phyloP scores from a whole-genome alignment of 2,329 filamentous ascomycete genomes.

The Teratosphaeria gauchensis region DNA sequence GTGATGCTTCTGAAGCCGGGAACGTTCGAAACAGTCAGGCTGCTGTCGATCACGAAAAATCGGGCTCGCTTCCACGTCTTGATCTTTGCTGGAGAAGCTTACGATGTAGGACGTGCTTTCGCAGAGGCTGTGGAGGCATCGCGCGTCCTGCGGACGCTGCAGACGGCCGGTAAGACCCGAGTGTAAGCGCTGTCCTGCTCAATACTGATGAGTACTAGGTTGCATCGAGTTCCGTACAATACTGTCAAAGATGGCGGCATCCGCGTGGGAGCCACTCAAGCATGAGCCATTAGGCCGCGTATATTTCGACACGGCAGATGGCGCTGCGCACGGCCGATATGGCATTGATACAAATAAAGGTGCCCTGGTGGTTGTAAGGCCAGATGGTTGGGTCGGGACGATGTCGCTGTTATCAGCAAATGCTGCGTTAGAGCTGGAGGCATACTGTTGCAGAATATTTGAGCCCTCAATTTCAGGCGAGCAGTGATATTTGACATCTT shows the following conservation, averaged over 20 bases:
- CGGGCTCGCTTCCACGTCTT: conserved; percentile 33
- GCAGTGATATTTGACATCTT: too few species aligned
- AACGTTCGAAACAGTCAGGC: conserved; percentile 33
- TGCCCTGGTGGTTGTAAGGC: conserved; percentile 9
- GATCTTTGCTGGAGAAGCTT: conserved; percentile 32
- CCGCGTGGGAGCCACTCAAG: conserved; percentile 23
- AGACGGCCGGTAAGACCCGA: conserved; percentile 4
- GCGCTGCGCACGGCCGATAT: conserved; percentile 9
- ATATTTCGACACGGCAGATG: conserved; percentile 8
- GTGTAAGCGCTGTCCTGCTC: neutral
- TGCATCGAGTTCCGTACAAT: conserved; percentile 22
- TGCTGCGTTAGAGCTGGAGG: conserved; percentile 3
- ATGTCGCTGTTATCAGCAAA: conserved; percentile 1
- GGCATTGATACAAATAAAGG: conserved; percentile 3
- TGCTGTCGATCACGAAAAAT: conserved; percentile 39
- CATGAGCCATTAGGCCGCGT: conserved; percentile 16
- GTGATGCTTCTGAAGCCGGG: conserved; percentile 37
- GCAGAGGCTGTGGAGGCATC: neutral
- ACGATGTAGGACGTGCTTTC: conserved; percentile 5
- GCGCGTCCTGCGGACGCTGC: conserved; percentile 4
- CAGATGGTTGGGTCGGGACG: conserved; percentile 14
- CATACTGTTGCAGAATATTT: conserved; percentile 5
- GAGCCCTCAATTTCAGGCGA: neutral
- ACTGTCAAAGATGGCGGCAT: conserved; percentile 18
- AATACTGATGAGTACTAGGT: neutral